Conservation (phyloP, 2,329 filamentous ascomycete species). For the Sporothrix pseudoabietina region DNA sequence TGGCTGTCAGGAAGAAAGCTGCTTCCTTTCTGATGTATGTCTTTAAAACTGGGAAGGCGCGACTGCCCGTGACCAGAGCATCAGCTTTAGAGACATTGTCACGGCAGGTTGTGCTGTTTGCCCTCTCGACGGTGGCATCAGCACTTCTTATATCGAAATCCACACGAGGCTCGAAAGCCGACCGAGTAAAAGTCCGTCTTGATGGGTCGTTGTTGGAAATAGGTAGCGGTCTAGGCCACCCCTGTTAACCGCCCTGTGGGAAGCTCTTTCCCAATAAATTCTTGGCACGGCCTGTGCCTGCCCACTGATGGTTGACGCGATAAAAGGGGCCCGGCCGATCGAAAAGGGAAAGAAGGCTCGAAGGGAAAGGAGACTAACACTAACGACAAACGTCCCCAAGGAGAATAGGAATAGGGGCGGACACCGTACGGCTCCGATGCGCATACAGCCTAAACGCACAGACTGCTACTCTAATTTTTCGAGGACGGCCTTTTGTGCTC, state of each 20-base stretch:
- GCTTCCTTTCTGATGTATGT: no score
- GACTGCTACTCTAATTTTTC: background rate
- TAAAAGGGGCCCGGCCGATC: background rate
- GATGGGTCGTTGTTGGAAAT: background rate
- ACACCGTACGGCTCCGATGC: background rate
- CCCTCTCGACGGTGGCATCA: background rate
- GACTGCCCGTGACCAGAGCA: background rate
- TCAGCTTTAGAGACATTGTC: background rate
- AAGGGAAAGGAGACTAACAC: background rate
- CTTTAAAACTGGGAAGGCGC: no score
- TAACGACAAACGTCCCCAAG: background rate
- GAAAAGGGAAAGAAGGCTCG: background rate
- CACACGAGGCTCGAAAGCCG: background rate
- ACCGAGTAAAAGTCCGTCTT: background rate
- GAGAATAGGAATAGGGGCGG: slow-evolving; percentile 3
- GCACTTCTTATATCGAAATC: background rate
- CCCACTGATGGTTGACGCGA: slow-evolving; percentile 11
- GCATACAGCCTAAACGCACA: background rate
- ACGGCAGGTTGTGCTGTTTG: background rate
- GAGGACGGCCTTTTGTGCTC: background rate
- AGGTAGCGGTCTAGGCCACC: background rate
- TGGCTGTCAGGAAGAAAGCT: no score
- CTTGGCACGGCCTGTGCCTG: slow-evolving; percentile 16
- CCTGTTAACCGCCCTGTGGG: background rate
- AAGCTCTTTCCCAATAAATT: background rate